A percentile compares a stretch with the other conserved stretches of the same genome.
Conservation (phyloP, 2,329 filamentous ascomycete genomes). For the Dactylellina haptotyla region DNA sequence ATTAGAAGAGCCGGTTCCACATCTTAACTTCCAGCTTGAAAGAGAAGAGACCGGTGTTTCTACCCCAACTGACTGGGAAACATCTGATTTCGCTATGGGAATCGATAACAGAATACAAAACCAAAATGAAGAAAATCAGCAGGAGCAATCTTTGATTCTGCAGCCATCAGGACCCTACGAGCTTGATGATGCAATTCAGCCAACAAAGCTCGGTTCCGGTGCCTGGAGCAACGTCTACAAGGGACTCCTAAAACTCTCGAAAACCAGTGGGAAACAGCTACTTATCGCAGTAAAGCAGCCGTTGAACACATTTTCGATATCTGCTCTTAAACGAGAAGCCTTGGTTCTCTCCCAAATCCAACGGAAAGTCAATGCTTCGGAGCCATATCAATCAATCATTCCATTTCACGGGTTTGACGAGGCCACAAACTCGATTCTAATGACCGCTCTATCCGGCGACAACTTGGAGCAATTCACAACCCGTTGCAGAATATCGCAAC, state of each 20-base stretch:
- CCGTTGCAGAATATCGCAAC: slow-evolving; percentile 7
- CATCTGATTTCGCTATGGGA: slow-evolving; percentile 23
- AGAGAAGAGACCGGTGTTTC: not conserved
- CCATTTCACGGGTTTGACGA: slow-evolving; percentile 56
- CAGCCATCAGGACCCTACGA: slow-evolving; percentile 17
- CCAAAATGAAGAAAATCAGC: slow-evolving; percentile 1
- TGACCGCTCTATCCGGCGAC: slow-evolving; percentile 53
- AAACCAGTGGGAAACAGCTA: not conserved
- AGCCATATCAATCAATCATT: slow-evolving; percentile 31
- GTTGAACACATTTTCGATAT: slow-evolving; percentile 26
- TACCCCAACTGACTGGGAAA: slow-evolving; percentile 11
- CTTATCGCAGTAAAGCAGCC: slow-evolving; percentile 56
- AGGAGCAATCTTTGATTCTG: slow-evolving; percentile 1
- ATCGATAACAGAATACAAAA: slow-evolving; percentile 26
- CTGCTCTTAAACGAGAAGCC: slow-evolving; percentile 55
- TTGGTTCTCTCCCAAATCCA: slow-evolving; percentile 55
- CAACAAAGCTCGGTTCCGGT: slow-evolving; percentile 55
- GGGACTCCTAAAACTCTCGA: slow-evolving; percentile 20
- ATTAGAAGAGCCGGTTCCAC: slow-evolving; percentile 26
- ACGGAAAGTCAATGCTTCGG: slow-evolving; percentile 6
- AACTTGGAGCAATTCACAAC: slow-evolving; percentile 52
- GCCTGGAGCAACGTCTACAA: slow-evolving; percentile 56
- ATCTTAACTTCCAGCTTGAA: slow-evolving; percentile 18
- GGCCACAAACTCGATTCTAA: slow-evolving; percentile 47
- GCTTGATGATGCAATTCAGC: slow-evolving; percentile 24